Evolutionary conservation across 257 asterid genomes (phyloP).

Genomic region (Ilex aquifolium): DNA sequence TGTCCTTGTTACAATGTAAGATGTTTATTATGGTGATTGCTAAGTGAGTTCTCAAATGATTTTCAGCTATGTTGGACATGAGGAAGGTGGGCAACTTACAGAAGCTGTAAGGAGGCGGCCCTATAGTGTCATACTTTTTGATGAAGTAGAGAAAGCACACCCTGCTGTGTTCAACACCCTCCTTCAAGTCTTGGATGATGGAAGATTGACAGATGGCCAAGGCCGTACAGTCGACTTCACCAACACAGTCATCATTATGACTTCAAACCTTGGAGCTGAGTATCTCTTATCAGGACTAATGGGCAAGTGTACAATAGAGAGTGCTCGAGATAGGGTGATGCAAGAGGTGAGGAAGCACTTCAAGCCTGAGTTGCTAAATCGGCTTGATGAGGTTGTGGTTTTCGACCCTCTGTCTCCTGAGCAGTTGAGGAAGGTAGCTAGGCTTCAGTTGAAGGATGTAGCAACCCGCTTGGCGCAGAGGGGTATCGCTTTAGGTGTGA

Average conservation of each 20-base stretch:
- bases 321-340: constrained; percentile 85
- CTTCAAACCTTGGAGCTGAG: too few species aligned
- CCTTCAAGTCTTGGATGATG: too few species aligned
- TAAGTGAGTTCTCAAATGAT: not conserved
- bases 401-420: constrained; percentile 87
- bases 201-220: too few species aligned
- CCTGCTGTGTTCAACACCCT: too few species aligned
- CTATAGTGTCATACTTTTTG: constrained; percentile 33
- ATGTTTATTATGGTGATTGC: not conserved
- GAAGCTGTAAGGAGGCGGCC: constrained; percentile 91
- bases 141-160: too few species aligned
- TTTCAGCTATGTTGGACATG: constrained; percentile 78
- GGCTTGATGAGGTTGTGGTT: constrained; percentile 84
- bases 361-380: constrained; percentile 81
- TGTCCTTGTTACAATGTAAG: not conserved
- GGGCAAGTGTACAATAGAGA: constrained; percentile 65
- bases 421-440: constrained; percentile 73
- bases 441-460: constrained; percentile 72
- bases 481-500: constrained; percentile 68
- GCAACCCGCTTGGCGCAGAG: constrained; percentile 78
- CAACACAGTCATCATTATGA: too few species aligned
- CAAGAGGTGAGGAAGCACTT: constrained; percentile 86
- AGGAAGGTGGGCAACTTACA: constrained; percentile 91
- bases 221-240: too few species aligned
- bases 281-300: constrained; percentile 31